Conservation (phyloP, 306 rosid genomes). For the Astragalus glycyphyllos region DNA sequence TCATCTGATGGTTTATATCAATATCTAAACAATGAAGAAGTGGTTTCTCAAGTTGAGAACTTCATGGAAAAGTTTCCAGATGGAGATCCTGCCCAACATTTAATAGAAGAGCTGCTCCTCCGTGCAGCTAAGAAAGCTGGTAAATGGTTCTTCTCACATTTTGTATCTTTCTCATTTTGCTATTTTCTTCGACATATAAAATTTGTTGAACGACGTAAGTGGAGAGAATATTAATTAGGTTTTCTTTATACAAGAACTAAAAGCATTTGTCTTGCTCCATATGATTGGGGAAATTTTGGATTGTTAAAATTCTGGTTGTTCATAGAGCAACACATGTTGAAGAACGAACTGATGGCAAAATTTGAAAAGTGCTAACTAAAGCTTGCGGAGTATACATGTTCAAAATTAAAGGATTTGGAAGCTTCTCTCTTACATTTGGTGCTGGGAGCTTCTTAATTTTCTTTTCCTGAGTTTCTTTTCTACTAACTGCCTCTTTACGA, state of each 20-base stretch:
- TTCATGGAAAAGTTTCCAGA: slow-evolving; percentile 99
- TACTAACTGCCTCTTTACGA: neutral
- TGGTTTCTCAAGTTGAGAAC: slow-evolving; percentile 88
- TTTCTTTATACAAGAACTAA: slow-evolving; percentile 14
- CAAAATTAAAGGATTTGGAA: neutral
- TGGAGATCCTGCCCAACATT: slow-evolving; percentile 99
- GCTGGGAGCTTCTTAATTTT: slow-evolving; percentile 12
- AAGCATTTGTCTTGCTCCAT: slow-evolving; percentile 9
- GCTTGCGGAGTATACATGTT: neutral
- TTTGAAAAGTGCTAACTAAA: neutral
- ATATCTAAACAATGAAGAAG: slow-evolving; percentile 94
- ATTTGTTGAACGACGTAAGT: slow-evolving; percentile 20
- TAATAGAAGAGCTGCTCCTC: slow-evolving; percentile 97
- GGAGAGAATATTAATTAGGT: slow-evolving; percentile 27
- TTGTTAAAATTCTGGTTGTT: slow-evolving; percentile 19
- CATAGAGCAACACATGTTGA: slow-evolving; percentile 5
- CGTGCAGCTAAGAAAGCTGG: slow-evolving; percentile 99
- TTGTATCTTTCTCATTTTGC: slow-evolving; percentile 29
- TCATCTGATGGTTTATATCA: slow-evolving; percentile 98
- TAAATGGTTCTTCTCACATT: slow-evolving; percentile 45
- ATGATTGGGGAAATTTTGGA: slow-evolving; percentile 20
- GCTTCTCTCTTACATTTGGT: neutral
- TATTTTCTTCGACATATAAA: slow-evolving; percentile 24
- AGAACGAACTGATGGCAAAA: slow-evolving; percentile 8
- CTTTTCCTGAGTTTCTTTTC: neutral